Percentiles rank a stretch among this genome's conserved stretches.
These are phyloP conservation scores for Ogataea corticis DNA, from an alignment of 805 yeast species.

Conservation along the genomic window DNA sequence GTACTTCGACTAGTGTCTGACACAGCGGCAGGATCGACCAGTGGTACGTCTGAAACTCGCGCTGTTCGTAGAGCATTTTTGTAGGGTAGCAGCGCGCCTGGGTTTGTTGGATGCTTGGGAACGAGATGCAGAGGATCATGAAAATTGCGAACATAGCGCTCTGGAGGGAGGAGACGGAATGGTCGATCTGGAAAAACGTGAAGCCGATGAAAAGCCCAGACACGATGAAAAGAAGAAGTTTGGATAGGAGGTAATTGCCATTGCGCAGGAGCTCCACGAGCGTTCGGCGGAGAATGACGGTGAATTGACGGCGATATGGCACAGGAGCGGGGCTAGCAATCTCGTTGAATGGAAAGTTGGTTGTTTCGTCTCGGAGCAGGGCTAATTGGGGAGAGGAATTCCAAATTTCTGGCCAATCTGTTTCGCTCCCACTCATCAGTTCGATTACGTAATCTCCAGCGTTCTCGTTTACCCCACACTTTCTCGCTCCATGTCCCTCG, in stretches of 20 bases:
- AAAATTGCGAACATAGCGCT: slow-evolving; percentile 59
- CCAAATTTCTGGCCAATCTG: slow-evolving; percentile 38
- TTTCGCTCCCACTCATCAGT: slow-evolving; percentile 46
- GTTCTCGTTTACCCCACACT: slow-evolving; percentile 41
- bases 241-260: slow-evolving; percentile 10
- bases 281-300: slow-evolving; percentile 14
- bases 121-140: slow-evolving; percentile 53
- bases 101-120: slow-evolving; percentile 61
- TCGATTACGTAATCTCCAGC: slow-evolving; percentile 48
- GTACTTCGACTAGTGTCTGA: slow-evolving; percentile 56
- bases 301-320: background rate
- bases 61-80: slow-evolving; percentile 63
- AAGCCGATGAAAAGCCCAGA: slow-evolving; percentile 34
- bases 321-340: too few relatives aligned
- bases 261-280: slow-evolving; percentile 21
- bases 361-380: too few relatives aligned
- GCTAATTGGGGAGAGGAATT: background rate
- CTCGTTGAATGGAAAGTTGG: too few relatives aligned
- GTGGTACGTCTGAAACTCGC: slow-evolving; percentile 69
- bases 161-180: slow-evolving; percentile 46
- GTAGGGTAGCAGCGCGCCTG: slow-evolving; percentile 55
- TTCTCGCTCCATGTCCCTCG: slow-evolving; percentile 34
- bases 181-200: slow-evolving; percentile 48
- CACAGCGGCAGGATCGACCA: slow-evolving; percentile 60
- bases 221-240: slow-evolving; percentile 50